These are phyloP conservation scores for Flaveria ramosissima DNA, from an alignment of 129 eudicot genomes.

Conservation along the genomic window DNA sequence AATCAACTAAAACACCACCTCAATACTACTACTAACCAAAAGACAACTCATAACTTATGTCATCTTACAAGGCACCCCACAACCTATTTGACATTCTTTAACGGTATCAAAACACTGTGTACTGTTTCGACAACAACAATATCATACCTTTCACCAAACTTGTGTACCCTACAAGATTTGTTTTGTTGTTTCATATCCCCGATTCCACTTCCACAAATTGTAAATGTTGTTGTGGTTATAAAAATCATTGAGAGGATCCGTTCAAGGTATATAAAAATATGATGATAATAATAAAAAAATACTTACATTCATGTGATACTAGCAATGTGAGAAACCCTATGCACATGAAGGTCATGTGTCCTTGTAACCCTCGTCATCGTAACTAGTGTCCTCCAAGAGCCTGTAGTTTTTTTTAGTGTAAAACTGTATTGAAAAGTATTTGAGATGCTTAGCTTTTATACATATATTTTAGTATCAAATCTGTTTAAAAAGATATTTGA, in stretches of 20 bases:
- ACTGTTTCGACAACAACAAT: conserved; percentile 12
- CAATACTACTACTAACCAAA: too few species aligned
- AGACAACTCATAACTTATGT: too few species aligned
- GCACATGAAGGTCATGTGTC: neutral
- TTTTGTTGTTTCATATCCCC: neutral
- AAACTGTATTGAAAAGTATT: neutral
- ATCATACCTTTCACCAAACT: neutral
- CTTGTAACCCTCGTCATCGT: conserved; percentile 8
- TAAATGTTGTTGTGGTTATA: neutral
- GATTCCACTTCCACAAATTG: neutral
- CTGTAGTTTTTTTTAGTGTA: neutral
- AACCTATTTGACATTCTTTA: neutral
- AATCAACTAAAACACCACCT: too few species aligned
- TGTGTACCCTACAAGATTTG: neutral
- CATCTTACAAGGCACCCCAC: neutral
- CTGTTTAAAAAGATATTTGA: neutral
- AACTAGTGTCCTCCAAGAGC: neutral
- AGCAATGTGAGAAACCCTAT: conserved; percentile 14
- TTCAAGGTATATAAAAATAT: neutral
- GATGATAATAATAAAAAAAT: neutral
- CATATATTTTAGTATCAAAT: too few species aligned
- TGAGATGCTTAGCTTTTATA: neutral
- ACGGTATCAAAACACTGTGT: neutral
- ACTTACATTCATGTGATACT: conserved; percentile 24
- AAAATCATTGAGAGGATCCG: neutral